Conservation (phyloP, 2,329 filamentous ascomycete species). For the Davidsoniella neocaledoniae region DNA sequence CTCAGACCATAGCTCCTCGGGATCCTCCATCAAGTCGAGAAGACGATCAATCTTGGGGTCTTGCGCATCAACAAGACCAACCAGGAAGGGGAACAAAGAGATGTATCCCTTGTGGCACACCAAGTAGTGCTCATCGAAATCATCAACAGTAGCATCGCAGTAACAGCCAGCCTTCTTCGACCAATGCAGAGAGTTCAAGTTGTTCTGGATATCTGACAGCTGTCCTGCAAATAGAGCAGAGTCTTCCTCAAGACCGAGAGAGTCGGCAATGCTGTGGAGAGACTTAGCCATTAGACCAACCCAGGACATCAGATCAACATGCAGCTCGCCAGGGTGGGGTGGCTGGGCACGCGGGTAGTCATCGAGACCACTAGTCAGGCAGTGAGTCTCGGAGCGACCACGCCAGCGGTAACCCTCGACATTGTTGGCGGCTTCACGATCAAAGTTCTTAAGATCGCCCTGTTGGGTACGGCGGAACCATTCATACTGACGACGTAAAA, state of each 20-base stretch:
- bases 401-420: slow-evolving; percentile 94
- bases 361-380: slow-evolving; percentile 84
- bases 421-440: slow-evolving; percentile 71
- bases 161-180: slow-evolving; percentile 62
- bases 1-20: slow-evolving; percentile 76
- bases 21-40: slow-evolving; percentile 61
- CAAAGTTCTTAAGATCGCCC: slow-evolving; percentile 81
- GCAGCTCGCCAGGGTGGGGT: slow-evolving; percentile 86
- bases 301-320: slow-evolving; percentile 90
- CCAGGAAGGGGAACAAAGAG: slow-evolving; percentile 80
- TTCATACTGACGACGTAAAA: slow-evolving; percentile 74
- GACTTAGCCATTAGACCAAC: slow-evolving; percentile 89
- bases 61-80: slow-evolving; percentile 59
- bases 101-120: slow-evolving; percentile 97
- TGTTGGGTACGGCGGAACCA: slow-evolving; percentile 91
- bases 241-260: slow-evolving; percentile 63
- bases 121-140: slow-evolving; percentile 75
- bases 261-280: slow-evolving; percentile 62
- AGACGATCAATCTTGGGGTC: slow-evolving; percentile 58
- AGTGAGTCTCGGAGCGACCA: slow-evolving; percentile 70
- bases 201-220: slow-evolving; percentile 61
- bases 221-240: slow-evolving; percentile 53
- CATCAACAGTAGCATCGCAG: slow-evolving; percentile 90
- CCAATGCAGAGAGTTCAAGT: slow-evolving; percentile 92
- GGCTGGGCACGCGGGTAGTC: slow-evolving; percentile 91